Base-by-base conservation (phyloP, 768 basidiomycete species). In the Psilocybe cyanescens region DNA sequence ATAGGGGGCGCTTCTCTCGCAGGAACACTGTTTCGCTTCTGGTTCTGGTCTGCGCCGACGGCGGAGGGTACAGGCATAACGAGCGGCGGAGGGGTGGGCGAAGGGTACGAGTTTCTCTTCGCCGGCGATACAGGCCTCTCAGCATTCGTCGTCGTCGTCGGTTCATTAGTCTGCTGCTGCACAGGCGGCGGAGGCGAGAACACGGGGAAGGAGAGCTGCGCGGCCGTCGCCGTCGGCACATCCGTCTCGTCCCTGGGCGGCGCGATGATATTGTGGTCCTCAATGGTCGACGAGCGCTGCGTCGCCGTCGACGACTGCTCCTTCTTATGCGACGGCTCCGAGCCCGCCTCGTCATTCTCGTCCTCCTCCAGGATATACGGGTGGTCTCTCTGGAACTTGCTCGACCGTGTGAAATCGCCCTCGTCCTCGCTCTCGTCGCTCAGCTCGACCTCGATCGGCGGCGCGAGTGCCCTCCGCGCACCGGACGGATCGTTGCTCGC, bases 351-450 rank as follows among this genome's bases (percentile, higher is more conserved):
- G 16, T 78, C 82, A 0, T 82, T 83, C 63, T 91, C 91, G 14
- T 90, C 88, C 64, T 90, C 90, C 70, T 92, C 90, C 17, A 84
- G 77, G 28, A 91, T 91, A 64, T 84, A 79, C 14, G 87, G 82
- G 66, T 90, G 86, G 3, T 76, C 76, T 51, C 83, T 74, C 55
- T 76, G 75, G 52, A 72, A 57, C 64, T 75, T 61, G 78, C 74
- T 73, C 65, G 75, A 45, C 70, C 66, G 69, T 46, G 79, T 76
- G 62, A 72, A 81, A 35, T 69, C 70, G 1, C 66, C 68, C 24
- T 67, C 70, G 4, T 70, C 70, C 28, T 70, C 71, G 24, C 71
- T 72, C 61, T 72, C 71, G 29, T 72, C 71, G 58, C 70, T 71
- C 33, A 72, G 61, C 49, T 72, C 71, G 29, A 70, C 71, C 46